Conservation (phyloP, 2,329 filamentous ascomycete genomes). For the Parastagonospora avenae region DNA sequence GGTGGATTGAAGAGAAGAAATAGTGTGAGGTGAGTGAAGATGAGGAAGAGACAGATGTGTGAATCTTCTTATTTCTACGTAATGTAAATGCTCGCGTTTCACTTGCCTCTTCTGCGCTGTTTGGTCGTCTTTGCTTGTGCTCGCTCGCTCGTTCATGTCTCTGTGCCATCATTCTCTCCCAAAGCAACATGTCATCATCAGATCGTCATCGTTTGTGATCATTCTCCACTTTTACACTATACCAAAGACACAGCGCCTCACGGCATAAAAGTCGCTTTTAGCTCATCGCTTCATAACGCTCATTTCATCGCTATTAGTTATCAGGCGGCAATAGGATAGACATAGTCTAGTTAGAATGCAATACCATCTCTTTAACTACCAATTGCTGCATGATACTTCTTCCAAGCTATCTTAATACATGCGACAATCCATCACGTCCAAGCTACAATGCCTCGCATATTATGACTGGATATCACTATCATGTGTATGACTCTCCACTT, state of each 20-base stretch:
- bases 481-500: too few species aligned
- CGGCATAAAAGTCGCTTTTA: background rate
- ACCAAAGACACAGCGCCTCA: background rate
- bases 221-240: background rate
- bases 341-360: too few species aligned
- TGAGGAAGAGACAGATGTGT: conserved; percentile 1
- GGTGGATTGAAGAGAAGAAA: background rate
- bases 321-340: too few species aligned
- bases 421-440: background rate
- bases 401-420: too few species aligned
- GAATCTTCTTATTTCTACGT: conserved; percentile 4
- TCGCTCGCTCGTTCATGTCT: background rate
- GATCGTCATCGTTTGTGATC: too few species aligned
- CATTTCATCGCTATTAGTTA: too few species aligned
- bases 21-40: conserved; percentile 1
- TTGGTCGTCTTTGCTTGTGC: too few species aligned
- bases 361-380: too few species aligned
- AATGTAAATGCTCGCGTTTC: conserved; percentile 15
- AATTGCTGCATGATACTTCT: too few species aligned
- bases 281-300: too few species aligned
- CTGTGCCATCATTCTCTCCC: background rate
- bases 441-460: background rate
- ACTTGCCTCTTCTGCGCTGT: too few species aligned
- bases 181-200: background rate
- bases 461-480: too few species aligned